These are phyloP conservation scores for Acorus calamus DNA, from an alignment of 106 monocot species.

Conservation along the genomic window DNA sequence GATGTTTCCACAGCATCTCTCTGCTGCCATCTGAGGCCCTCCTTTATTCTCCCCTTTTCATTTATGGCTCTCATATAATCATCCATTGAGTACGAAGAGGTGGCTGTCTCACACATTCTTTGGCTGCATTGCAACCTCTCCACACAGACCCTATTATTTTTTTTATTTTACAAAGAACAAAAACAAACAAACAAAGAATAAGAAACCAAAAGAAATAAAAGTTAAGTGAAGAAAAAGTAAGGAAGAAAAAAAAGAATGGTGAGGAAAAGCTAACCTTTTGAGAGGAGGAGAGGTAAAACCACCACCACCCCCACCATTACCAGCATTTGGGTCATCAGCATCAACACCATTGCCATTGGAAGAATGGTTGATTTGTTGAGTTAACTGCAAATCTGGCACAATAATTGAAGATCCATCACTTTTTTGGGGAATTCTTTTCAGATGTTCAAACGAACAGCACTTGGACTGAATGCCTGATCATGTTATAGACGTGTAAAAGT, in stretches of 20 bases:
- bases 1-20: slow-evolving; percentile 16
- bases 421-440: no score
- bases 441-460: no score
- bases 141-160: slow-evolving; percentile 26
- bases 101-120: slow-evolving; percentile 19
- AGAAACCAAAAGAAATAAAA: background rate
- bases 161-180: background rate
- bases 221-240: slow-evolving; percentile 4
- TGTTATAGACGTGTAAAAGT: no score
- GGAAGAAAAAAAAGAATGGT: background rate
- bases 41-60: slow-evolving; percentile 27
- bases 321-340: slow-evolving; percentile 25
- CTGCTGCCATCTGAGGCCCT: slow-evolving; percentile 25
- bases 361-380: slow-evolving; percentile 18
- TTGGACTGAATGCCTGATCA: no score
- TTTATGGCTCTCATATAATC: slow-evolving; percentile 31
- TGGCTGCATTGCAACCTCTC: slow-evolving; percentile 31
- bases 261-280: slow-evolving; percentile 46
- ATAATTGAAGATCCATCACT: no score
- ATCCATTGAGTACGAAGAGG: slow-evolving; percentile 17
- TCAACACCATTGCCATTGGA: slow-evolving; percentile 17
- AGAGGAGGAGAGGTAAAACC: slow-evolving; percentile 12
- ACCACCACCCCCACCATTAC: background rate
- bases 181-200: slow-evolving; percentile 2
- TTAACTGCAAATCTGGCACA: slow-evolving; percentile 29